Base-by-base conservation (phyloP, 2,329 filamentous ascomycete genomes). In the Epichloe amarillans region DNA sequence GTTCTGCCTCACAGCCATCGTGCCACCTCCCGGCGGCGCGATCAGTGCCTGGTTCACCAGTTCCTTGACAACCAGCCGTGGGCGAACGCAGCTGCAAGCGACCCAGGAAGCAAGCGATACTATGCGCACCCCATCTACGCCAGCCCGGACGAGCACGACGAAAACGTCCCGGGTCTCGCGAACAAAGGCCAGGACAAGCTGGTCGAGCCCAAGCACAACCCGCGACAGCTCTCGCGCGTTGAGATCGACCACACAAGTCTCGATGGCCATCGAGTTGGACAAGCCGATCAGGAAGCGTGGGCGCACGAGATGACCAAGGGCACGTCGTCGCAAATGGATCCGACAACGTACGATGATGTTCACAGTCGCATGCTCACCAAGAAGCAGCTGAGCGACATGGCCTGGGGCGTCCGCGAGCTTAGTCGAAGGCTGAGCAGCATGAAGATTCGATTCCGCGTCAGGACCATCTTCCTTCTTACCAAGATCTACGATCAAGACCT, bases 331-430 rank as follows among this genome's bases (percentile, higher is more conserved):
- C 67, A 71, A 49, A 54, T 68, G 39, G 69, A 75, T 52, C 61
- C 72, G 11, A 55, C 60, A 7, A 54, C 62, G 41, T 55, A 66
- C 52, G 63, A 66, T 26, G 62, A 67, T 8, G 58, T 76, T 41
- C 75, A 79, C 60, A 81, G 76, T 53, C 79, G 91, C n/a, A 78
- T 96, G 47, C 74, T 97, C 57, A 96, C 90, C 1, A 97, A 97
- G 72, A 89, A 87, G 65, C 88, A 98, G 67, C 75, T 98, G 41
- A 89, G 86, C 14, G 93, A 97, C 60, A 97, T 98, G 91, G 90
- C 91, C 0, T 90, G 91, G 81, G 90, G 91, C 26, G 93, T 97
- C 52, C 77, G 93, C 46, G 88, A 96, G 67, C 72, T 98, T 52
- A 91, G 87, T 33, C 86, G 95, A 62, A 84, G 87, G 53, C 70